Evolutionary conservation across 768 basidiomycete genomes (phyloP).

Genomic region (Hypholoma fasciculare): DNA sequence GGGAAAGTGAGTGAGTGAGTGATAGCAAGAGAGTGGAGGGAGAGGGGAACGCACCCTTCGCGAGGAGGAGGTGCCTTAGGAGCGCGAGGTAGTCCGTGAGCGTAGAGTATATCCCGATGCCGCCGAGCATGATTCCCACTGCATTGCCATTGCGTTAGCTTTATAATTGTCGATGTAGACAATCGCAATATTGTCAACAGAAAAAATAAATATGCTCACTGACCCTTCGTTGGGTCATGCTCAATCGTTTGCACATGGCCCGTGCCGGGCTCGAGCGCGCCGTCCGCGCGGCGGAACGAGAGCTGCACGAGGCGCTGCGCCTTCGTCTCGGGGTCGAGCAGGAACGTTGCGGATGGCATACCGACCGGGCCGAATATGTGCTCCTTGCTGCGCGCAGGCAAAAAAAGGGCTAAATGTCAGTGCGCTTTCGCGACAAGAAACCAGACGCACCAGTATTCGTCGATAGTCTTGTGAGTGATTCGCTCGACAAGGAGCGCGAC

Average conservation of each 20-base stretch:
- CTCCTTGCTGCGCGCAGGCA: slow-evolving; percentile 18
- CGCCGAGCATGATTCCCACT: slow-evolving; percentile 22
- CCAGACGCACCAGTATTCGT: slow-evolving; percentile 25
- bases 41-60: slow-evolving; percentile 17
- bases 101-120: slow-evolving; percentile 24
- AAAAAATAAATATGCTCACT: neutral
- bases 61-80: slow-evolving; percentile 27
- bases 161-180: too few species aligned
- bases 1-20: too few species aligned
- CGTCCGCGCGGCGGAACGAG: slow-evolving; percentile 18
- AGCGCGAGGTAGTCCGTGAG: slow-evolving; percentile 25
- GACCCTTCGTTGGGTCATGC: slow-evolving; percentile 25
- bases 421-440: neutral
- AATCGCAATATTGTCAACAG: too few species aligned
- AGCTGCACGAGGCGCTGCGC: slow-evolving; percentile 18
- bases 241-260: slow-evolving; percentile 16
- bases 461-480: slow-evolving; percentile 23
- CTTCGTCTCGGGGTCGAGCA: slow-evolving; percentile 22
- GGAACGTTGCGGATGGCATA: slow-evolving; percentile 25
- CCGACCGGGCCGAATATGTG: slow-evolving; percentile 30
- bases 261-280: slow-evolving; percentile 14
- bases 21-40: too few species aligned
- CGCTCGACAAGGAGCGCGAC: slow-evolving; percentile 30
- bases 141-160: neutral
- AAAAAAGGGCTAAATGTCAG: neutral